Evolutionary conservation across 257 asterid genomes (phyloP), one percentile per base, ranked within the genome.

Genomic region (Fraxinus cuspidata): DNA sequence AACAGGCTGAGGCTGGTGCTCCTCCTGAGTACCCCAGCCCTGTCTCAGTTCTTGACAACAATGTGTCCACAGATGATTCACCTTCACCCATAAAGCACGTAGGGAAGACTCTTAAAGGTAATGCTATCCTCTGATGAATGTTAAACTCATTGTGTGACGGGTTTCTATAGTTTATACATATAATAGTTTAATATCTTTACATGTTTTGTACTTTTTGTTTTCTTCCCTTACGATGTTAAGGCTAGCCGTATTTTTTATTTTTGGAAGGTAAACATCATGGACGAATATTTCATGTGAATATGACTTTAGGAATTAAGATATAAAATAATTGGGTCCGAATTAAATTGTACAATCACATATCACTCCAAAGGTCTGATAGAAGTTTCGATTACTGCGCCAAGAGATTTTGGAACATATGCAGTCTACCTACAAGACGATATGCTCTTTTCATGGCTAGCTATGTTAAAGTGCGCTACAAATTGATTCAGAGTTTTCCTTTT

Each of bases 21-120:
- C 82, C 90, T 40, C 88, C 88, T 0, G 93, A 94, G 81, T 84
- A 87, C 87, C 90, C 96, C 1, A 92, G 99, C 77, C 99, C 99
- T 0, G 86, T 94, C 65, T 94, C 99, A 16, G 97, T 94, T 85
- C 99, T 94, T 35, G 83, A 42, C 65, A n/a, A 47, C 58, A 47
- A 16, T 5, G 21, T 47, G 21, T 83, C 82, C 63, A 83, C 74
- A 60, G 90, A 85, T 58, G 90, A 88, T 79, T 89, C 94, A 6
- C 88, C 89, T 69, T 88, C 96, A 79, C 97, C 97, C 5, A 68
- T 86, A 42, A 89, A 91, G 83, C 85, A 85, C 76, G 58, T 79
- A 4, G 82, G 84, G 53, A 89, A 86, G 87, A 63, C 81, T 78
- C 84, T 86, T 28, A 77, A 77, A 89, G 96, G 98, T 94, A 88